A percentile compares a stretch with the other conserved stretches of the same genome.
phyloP scores from a whole-genome alignment of 768 basidiomycete species.

The Pleurotus djamor region DNA sequence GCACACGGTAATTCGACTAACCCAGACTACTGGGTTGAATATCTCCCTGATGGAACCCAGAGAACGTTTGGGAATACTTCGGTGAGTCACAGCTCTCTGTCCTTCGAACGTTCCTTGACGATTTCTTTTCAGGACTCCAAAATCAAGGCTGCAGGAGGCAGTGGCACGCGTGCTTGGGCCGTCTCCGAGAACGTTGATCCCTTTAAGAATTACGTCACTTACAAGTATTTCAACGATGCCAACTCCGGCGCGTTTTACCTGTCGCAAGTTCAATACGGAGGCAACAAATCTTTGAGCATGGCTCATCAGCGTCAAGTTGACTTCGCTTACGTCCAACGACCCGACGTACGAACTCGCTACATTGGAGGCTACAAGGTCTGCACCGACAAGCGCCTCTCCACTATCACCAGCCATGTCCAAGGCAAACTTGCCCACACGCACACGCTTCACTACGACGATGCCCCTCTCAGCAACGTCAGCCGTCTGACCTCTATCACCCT shows the following conservation, averaged over 20 bases:
- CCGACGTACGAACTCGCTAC: not conserved
- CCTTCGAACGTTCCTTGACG: not conserved
- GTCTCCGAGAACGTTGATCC: conserved; percentile 1
- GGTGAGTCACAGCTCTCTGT: not conserved
- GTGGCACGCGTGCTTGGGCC: not conserved
- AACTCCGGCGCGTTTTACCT: not conserved
- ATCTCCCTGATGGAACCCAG: conserved; percentile 1
- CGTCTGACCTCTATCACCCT: not conserved
- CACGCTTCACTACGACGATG: not conserved
- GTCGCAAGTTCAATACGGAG: not conserved
- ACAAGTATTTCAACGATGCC: not conserved
- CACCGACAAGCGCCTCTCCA: not conserved
- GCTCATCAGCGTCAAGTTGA: conserved; percentile 1
- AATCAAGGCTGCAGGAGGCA: conserved; percentile 2
- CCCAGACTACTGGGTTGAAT: conserved; percentile 3
- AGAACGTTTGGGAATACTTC: conserved; percentile 4
- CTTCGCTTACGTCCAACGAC: not conserved
- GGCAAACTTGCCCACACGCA: not conserved
- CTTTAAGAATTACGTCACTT: conserved; percentile 1
- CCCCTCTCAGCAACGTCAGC: not conserved
- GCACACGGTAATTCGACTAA: not conserved
- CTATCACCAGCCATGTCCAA: not conserved
- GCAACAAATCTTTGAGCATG: not conserved
- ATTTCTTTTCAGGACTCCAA: not conserved
- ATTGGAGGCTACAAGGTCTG: conserved; percentile 1